These are phyloP conservation scores for Nakazawaea holstii DNA, from an alignment of 805 yeast genomes.

Conservation along the genomic window DNA sequence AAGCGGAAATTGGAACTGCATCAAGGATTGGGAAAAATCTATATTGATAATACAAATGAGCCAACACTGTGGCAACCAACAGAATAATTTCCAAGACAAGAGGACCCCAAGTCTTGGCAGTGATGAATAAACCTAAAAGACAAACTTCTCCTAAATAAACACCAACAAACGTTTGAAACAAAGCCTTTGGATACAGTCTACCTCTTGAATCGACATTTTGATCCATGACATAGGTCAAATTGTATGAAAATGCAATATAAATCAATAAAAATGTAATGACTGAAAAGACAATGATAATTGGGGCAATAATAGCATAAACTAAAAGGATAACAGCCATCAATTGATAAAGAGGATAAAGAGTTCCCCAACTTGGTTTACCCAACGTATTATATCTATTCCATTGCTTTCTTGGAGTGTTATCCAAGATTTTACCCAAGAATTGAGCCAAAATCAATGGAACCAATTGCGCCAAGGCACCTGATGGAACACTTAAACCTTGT, in stretches of 20 bases:
- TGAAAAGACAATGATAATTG: slow-evolving; percentile 66
- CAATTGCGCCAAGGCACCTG: slow-evolving; percentile 73
- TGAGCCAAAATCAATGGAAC: slow-evolving; percentile 69
- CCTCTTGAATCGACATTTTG: slow-evolving; percentile 66
- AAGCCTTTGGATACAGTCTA: slow-evolving; percentile 64
- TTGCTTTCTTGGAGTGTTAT: slow-evolving; percentile 86
- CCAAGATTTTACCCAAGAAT: slow-evolving; percentile 65
- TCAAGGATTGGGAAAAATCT: slow-evolving; percentile 61
- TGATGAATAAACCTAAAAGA: slow-evolving; percentile 64
- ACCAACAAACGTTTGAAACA: slow-evolving; percentile 69
- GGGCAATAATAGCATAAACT: slow-evolving; percentile 75
- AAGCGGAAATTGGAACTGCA: slow-evolving; percentile 63
- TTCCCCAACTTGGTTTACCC: slow-evolving; percentile 73
- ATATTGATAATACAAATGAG: slow-evolving; percentile 55
- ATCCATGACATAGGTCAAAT: slow-evolving; percentile 55
- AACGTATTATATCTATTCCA: slow-evolving; percentile 73
- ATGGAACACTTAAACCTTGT: slow-evolving; percentile 74
- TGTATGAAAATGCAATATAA: slow-evolving; percentile 59
- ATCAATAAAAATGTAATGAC: slow-evolving; percentile 49
- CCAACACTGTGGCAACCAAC: slow-evolving; percentile 49
- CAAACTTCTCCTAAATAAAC: slow-evolving; percentile 68
- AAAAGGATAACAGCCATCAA: slow-evolving; percentile 68
- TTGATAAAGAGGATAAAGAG: slow-evolving; percentile 72
- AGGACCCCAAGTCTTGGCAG: slow-evolving; percentile 76
- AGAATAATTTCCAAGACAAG: slow-evolving; percentile 64